Base-by-base conservation (phyloP, 2,329 filamentous ascomycete genomes). In the Curvularia sp. region DNA sequence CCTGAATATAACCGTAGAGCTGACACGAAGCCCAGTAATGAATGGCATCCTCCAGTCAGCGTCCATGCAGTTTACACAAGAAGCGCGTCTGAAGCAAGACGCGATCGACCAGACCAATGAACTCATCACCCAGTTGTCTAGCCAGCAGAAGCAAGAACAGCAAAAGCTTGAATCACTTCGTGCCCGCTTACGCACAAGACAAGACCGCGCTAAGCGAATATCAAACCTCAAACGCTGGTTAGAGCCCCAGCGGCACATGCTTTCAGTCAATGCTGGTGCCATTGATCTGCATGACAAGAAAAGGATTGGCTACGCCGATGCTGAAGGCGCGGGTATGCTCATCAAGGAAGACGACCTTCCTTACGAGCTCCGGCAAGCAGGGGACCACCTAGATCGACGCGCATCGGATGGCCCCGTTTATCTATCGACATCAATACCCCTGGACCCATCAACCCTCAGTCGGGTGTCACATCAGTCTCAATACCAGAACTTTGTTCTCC, bases 61-160 rank as follows among this genome's bases (percentile, higher is more conserved):
- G 5, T 88, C 93, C 49, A 84, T 87, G 42, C 87, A 92, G 43
- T 94, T 97, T 74, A 89, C 91, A 55, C 83, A 87, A 48, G 91
- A 94, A 74, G 87, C 97, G 63, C 90, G 89, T 67, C 83, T 89
- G 43, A 97, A 97, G 74, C 93, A 97, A 79, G 84, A 89, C 49
- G 85, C 88, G 28, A 89, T 98, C 53, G 93, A 97, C 72, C 84
- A 87, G 15, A 87, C 96, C 34, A 94, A 97, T 76, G 82, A 86
- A 41, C 88, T 89, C 25, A 88, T 99, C 50, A 89, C 92, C 48
- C 89, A 91, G 55, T 89, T 92, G 1, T 95, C 93, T 1, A 85
- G 89, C 19, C 87, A 91, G 60, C 86, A 97, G 30, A 88, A 89
- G 64, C 89, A 93, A 53, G 89, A 93, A 53, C 87, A 91, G 53